These are phyloP conservation scores for Pyrus bretschneideri DNA, from an alignment of 306 rosid species.

Conservation along the genomic window DNA sequence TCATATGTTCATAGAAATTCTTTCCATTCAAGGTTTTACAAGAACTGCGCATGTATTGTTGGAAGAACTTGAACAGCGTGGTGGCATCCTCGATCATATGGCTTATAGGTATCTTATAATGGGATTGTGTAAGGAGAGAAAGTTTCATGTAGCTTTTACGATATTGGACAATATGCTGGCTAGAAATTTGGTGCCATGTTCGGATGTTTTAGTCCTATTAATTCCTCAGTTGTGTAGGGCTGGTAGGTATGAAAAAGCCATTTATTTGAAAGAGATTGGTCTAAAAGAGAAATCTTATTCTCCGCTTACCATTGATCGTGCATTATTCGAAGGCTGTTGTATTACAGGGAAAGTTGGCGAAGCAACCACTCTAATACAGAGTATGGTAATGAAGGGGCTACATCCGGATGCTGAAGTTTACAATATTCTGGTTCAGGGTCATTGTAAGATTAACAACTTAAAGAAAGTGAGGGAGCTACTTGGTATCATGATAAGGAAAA, in stretches of 20 bases:
- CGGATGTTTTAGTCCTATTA: slow-evolving; percentile 45
- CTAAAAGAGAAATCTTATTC: slow-evolving; percentile 33
- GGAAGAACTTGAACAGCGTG: slow-evolving; percentile 41
- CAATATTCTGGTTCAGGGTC: slow-evolving; percentile 54
- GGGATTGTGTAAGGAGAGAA: slow-evolving; percentile 45
- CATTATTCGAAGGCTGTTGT: slow-evolving; percentile 54
- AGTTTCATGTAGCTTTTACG: slow-evolving; percentile 40
- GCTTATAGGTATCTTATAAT: slow-evolving; percentile 46
- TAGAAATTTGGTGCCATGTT: slow-evolving; percentile 35
- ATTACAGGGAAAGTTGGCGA: slow-evolving; percentile 38
- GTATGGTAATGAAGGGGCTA: slow-evolving; percentile 41
- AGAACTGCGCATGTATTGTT: slow-evolving; percentile 33
- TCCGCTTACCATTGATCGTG: slow-evolving; percentile 28
- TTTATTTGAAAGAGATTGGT: slow-evolving; percentile 44
- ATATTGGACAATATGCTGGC: slow-evolving; percentile 52
- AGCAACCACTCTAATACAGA: slow-evolving; percentile 36
- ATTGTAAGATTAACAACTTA: slow-evolving; percentile 39
- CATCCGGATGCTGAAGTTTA: slow-evolving; percentile 42
- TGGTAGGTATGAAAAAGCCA: slow-evolving; percentile 43
- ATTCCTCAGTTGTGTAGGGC: slow-evolving; percentile 59
- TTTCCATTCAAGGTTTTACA: slow-evolving; percentile 40
- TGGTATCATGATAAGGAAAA: slow-evolving; percentile 45
- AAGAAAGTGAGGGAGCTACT: slow-evolving; percentile 57
- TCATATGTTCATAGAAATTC: slow-evolving; percentile 42
- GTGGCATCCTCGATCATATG: slow-evolving; percentile 35